Percentiles rank a stretch among this genome's conserved stretches.
Conservation (phyloP, 2,329 filamentous ascomycete species). For the Achaetomium macrosporum region DNA sequence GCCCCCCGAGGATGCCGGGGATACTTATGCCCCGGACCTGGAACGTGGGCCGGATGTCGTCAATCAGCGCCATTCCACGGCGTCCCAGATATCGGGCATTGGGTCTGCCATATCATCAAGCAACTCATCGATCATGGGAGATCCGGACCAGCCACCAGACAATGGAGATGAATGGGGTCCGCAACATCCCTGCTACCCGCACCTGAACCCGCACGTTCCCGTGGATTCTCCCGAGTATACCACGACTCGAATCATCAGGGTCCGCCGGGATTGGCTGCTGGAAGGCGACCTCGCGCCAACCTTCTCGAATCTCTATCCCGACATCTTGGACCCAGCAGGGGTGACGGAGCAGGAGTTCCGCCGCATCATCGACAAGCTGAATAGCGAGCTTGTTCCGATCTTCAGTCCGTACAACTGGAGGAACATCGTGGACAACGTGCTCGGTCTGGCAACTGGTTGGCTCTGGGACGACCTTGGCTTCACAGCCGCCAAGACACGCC, state of each 20-base stretch:
- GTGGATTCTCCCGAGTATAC: constrained; percentile 66
- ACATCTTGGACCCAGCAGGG: constrained; percentile 81
- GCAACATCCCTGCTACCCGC: constrained; percentile 88
- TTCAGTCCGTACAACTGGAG: constrained; percentile 73
- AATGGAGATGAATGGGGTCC: constrained; percentile 84
- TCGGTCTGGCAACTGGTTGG: constrained; percentile 86
- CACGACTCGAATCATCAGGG: constrained; percentile 82
- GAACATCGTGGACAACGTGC: constrained; percentile 71
- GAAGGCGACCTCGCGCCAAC: constrained; percentile 86
- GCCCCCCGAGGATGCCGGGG: constrained; percentile 29
- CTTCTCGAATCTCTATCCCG: constrained; percentile 92
- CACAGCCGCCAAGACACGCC: constrained; percentile 65
- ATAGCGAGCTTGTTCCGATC: constrained; percentile 65
- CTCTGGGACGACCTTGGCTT: constrained; percentile 87
- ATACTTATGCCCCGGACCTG: constrained; percentile 44
- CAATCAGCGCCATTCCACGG: constrained; percentile 41
- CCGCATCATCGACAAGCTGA: constrained; percentile 72
- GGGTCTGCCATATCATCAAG: constrained; percentile 51
- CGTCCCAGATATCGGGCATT: constrained; percentile 46
- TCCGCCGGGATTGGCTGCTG: constrained; percentile 86
- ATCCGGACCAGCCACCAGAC: constrained; percentile 57
- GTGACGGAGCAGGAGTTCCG: constrained; percentile 84
- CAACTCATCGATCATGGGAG: constrained; percentile 57
- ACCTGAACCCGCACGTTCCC: constrained; percentile 86
- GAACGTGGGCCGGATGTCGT: constrained; percentile 48